Percentiles rank a stretch among this genome's conserved stretches.
These are phyloP conservation scores for Candolleomyces efflorescens DNA, from an alignment of 768 basidiomycete species.

Conservation along the genomic window DNA sequence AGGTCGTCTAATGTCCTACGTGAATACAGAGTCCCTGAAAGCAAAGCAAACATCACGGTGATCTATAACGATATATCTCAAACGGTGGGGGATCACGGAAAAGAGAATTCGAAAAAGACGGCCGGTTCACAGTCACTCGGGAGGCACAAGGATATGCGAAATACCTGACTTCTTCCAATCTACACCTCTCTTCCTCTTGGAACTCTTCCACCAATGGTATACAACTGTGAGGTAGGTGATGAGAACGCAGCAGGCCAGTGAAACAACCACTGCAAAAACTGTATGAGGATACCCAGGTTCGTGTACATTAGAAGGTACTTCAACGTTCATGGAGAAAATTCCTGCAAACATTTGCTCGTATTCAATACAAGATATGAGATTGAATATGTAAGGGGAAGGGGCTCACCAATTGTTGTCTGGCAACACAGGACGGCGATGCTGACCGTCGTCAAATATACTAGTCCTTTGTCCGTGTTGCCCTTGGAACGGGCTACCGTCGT, in stretches of 20 bases:
- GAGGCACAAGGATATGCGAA: background rate
- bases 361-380: background rate
- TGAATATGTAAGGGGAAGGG: background rate
- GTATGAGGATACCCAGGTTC: conserved; percentile 34
- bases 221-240: conserved; percentile 42
- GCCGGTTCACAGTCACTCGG: too few relatives aligned
- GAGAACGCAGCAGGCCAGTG: conserved; percentile 41
- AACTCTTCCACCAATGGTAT: conserved; percentile 60
- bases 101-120: too few relatives aligned
- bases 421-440: conserved; percentile 64
- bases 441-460: conserved; percentile 65
- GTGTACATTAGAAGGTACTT: conserved; percentile 51
- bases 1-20: background rate
- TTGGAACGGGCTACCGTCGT: conserved; percentile 56
- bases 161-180: conserved; percentile 11
- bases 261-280: conserved; percentile 54
- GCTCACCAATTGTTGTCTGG: conserved; percentile 55
- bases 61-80: too few relatives aligned
- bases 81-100: too few relatives aligned
- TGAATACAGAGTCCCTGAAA: background rate
- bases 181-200: conserved; percentile 33
- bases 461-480: conserved; percentile 57
- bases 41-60: background rate
- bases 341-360: conserved; percentile 43
- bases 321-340: conserved; percentile 62